Evolutionary conservation across 1,284 basidiomycete genomes (phyloP).

Genomic region (Moesziomyces sp.): DNA sequence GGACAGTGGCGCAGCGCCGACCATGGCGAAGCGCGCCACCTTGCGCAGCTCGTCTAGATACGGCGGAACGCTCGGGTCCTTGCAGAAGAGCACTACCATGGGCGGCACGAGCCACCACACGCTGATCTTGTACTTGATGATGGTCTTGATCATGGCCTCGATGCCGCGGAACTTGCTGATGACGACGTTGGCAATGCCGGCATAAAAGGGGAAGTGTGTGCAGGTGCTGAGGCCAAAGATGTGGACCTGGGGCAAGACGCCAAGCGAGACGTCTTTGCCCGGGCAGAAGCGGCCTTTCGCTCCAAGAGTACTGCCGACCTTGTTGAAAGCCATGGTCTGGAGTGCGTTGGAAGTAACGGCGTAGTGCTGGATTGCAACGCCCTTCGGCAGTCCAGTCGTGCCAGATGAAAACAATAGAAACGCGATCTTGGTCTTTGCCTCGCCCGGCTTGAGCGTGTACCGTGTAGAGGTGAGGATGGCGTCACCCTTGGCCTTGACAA

Average conservation of each 20-base stretch:
- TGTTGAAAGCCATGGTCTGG: constrained; percentile 65
- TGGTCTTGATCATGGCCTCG: constrained; percentile 55
- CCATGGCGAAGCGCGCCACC: constrained; percentile 52
- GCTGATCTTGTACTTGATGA: constrained; percentile 60
- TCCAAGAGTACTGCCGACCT: constrained; percentile 33
- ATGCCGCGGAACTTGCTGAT: constrained; percentile 57
- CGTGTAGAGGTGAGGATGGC: constrained; percentile 70
- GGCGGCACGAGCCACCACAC: constrained; percentile 57
- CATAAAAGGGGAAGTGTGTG: constrained; percentile 62
- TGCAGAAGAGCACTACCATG: constrained; percentile 53
- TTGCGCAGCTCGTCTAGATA: constrained; percentile 54
- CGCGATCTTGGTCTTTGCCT: constrained; percentile 73
- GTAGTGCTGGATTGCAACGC: constrained; percentile 63
- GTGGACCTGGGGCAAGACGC: constrained; percentile 53
- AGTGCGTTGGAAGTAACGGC: constrained; percentile 60
- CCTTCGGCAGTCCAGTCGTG: constrained; percentile 68
- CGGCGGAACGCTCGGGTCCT: constrained; percentile 51
- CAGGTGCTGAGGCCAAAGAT: constrained; percentile 62
- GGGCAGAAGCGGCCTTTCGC: constrained; percentile 46
- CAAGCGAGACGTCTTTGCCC: constrained; percentile 53
- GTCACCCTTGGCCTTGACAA: constrained; percentile 69
- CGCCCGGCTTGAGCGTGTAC: constrained; percentile 72
- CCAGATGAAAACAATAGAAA: constrained; percentile 68
- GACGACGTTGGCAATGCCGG: constrained; percentile 56
- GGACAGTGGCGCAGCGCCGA: constrained; percentile 56